Conservation (phyloP, 148 eudicot species). For the Rhododendron griersonianum region DNA sequence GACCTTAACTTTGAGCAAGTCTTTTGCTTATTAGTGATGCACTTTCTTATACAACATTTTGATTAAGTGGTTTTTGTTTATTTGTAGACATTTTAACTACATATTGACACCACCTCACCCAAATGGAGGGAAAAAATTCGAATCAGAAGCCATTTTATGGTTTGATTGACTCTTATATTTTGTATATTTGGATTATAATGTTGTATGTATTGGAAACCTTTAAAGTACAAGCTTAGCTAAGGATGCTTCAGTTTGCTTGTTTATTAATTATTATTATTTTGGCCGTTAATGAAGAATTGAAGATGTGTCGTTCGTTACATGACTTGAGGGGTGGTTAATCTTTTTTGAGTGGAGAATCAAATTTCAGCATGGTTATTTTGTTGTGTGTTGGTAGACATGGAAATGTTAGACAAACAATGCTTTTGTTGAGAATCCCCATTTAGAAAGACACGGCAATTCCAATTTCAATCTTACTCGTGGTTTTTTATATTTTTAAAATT, state of each 20-base stretch:
- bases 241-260: not conserved
- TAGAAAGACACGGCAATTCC: not conserved
- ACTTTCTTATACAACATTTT: not conserved
- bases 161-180: not conserved
- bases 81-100: not conserved
- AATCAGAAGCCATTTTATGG: not conserved
- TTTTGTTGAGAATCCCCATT: not conserved
- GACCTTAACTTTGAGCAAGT: not conserved
- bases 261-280: not conserved
- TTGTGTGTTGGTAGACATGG: not conserved
- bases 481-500: not conserved
- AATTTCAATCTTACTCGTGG: not conserved
- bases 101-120: not conserved
- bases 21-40: not conserved
- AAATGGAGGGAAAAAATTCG: not conserved
- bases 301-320: not conserved
- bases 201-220: not conserved
- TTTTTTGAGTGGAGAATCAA: not conserved
- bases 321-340: not conserved
- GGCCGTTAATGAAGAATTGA: not conserved
- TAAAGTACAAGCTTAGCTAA: not conserved
- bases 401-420: not conserved
- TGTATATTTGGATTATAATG: not conserved
- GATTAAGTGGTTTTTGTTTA: not conserved
- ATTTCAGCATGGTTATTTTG: not conserved